Conservation (phyloP, 2,329 filamentous ascomycete genomes). For the Teratosphaeria destructans region DNA sequence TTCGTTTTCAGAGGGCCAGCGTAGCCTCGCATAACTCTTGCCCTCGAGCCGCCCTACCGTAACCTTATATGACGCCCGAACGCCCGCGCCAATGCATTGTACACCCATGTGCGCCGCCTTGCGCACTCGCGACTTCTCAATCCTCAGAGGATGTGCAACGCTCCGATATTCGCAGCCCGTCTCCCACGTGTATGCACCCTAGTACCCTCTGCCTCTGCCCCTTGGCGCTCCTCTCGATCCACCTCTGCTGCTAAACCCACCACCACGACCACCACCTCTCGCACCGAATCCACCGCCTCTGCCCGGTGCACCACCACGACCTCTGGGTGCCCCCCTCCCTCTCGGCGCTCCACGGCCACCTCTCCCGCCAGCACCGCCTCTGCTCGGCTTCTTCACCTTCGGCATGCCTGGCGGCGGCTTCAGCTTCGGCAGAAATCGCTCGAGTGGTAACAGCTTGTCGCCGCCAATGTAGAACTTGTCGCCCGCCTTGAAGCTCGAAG, state of each 20-base stretch:
- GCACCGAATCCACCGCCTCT: constrained; percentile 29
- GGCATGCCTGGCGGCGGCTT: constrained; percentile 57
- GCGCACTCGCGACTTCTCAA: not conserved
- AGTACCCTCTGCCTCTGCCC: constrained; percentile 28
- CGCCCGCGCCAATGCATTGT: not conserved
- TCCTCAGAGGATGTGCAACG: not conserved
- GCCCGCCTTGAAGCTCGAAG: constrained; percentile 84
- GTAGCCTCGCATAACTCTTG: not conserved
- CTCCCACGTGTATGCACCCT: not conserved
- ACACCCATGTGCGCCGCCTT: not conserved
- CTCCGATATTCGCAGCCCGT: not conserved
- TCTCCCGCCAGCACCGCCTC: constrained; percentile 26
- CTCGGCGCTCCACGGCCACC: constrained; percentile 17
- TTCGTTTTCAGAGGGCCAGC: not conserved
- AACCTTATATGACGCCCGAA: not conserved
- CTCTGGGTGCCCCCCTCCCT: constrained; percentile 43
- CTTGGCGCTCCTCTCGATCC: constrained; percentile 16
- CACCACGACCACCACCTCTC: constrained; percentile 17
- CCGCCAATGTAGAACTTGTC: constrained; percentile 87
- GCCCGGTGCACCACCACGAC: constrained; percentile 39
- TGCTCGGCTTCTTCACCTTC: constrained; percentile 55
- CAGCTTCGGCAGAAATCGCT: constrained; percentile 93
- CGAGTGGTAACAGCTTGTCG: constrained; percentile 88
- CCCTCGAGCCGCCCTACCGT: not conserved
- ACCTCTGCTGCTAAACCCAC: constrained; percentile 20